Conservation (phyloP, 2,329 filamentous ascomycete species). For the Ascomycota sp. region DNA sequence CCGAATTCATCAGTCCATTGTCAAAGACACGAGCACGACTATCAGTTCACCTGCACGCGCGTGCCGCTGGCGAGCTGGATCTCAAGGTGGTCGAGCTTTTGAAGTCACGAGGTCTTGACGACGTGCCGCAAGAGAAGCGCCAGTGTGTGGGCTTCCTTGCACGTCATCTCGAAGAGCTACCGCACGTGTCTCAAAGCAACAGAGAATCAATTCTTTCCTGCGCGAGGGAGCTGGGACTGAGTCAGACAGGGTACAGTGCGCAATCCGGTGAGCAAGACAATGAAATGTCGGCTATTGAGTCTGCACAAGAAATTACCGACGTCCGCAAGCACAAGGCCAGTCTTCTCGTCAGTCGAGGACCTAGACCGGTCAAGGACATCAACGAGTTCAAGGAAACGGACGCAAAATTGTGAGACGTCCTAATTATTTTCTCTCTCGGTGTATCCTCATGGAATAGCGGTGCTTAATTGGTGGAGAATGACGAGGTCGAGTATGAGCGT, state of each 20-base stretch:
- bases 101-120: constrained; percentile 13
- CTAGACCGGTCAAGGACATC: constrained; percentile 50
- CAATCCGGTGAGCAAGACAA: constrained; percentile 15
- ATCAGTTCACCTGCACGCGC: constrained; percentile 62
- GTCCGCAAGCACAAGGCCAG: constrained; percentile 61
- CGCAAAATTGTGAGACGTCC: constrained; percentile 40
- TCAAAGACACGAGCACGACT: constrained; percentile 61
- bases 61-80: constrained; percentile 27
- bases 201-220: constrained; percentile 23
- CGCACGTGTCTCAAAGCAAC: constrained; percentile 26
- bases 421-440: no score
- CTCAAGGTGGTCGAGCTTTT: constrained; percentile 20
- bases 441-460: not conserved
- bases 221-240: constrained; percentile 21
- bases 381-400: constrained; percentile 71
- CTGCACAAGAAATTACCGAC: constrained; percentile 44
- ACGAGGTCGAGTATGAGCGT: not conserved
- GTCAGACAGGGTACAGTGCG: constrained; percentile 12
- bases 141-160: constrained; percentile 28
- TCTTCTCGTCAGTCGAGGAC: constrained; percentile 48
- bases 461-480: not conserved
- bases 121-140: constrained; percentile 18
- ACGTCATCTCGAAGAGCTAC: constrained; percentile 24
- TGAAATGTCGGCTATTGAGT: constrained; percentile 17
- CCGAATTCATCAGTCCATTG: constrained; percentile 48